A percentile compares a stretch with the other conserved stretches of the same genome.
These are phyloP conservation scores for Crotalaria pallida DNA, from an alignment of 306 rosid genomes.

Conservation along the genomic window DNA sequence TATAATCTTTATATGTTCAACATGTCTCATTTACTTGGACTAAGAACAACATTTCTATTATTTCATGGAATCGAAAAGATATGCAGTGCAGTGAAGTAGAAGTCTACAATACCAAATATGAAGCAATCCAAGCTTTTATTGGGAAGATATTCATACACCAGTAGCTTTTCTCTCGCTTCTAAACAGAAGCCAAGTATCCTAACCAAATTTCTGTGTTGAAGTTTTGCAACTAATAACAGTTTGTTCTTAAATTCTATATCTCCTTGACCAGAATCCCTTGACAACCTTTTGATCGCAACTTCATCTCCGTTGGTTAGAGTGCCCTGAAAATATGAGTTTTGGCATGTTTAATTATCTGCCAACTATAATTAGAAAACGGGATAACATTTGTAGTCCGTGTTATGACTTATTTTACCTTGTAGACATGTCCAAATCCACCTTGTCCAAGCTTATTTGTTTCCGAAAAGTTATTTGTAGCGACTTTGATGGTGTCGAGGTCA, in stretches of 20 bases:
- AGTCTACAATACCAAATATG: not conserved
- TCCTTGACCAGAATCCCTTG: not conserved
- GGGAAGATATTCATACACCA: not conserved
- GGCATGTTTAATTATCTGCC: too few relatives aligned
- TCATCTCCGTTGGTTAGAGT: not conserved
- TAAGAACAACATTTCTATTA: too few relatives aligned
- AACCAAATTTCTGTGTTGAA: not conserved
- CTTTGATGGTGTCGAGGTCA: constrained; percentile 12
- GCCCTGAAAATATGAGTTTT: constrained; percentile 16
- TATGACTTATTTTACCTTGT: constrained; percentile 4
- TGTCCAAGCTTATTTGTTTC: constrained; percentile 31
- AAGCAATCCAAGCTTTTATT: not conserved
- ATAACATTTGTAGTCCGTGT: too few relatives aligned
- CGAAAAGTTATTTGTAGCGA: constrained; percentile 29
- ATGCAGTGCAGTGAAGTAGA: too few relatives aligned
- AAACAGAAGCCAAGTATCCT: not conserved
- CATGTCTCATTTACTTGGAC: too few relatives aligned
- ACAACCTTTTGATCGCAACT: not conserved
- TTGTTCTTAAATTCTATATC: not conserved
- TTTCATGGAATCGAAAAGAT: too few relatives aligned
- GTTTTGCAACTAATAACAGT: not conserved
- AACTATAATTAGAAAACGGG: too few relatives aligned
- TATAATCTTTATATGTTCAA: too few relatives aligned
- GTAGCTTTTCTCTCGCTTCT: not conserved
- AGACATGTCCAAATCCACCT: constrained; percentile 39